phyloP scores from a whole-genome alignment of 2,329 filamentous ascomycete species.

The Periconia digitata region DNA sequence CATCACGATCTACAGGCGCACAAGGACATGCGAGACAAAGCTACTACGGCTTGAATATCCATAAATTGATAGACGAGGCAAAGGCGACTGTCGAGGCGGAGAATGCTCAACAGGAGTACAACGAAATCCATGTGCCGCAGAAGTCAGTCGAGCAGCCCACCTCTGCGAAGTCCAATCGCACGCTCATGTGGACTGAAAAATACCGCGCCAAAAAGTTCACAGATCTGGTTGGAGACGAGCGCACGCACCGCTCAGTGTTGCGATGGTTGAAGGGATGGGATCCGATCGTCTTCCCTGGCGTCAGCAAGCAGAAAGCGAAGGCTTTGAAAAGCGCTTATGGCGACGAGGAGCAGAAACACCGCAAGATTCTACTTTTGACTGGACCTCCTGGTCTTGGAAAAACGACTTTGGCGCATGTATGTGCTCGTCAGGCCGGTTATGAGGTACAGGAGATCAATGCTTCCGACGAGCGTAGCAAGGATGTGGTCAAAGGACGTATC shows the following conservation, averaged over 20 bases:
- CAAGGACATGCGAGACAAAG: constrained; percentile 69
- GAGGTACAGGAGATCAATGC: constrained; percentile 98
- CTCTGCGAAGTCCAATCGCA: constrained; percentile 38
- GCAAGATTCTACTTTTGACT: constrained; percentile 86
- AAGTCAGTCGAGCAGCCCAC: constrained; percentile 43
- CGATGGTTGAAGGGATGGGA: constrained; percentile 97
- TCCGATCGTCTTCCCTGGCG: constrained; percentile 82
- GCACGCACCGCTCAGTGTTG: constrained; percentile 86
- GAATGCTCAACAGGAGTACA: constrained; percentile 24
- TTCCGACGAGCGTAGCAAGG: constrained; percentile 86
- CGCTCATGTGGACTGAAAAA: constrained; percentile 92
- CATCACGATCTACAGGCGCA: constrained; percentile 64
- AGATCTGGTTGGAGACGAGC: constrained; percentile 90
- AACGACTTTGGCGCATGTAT: constrained; percentile 94
- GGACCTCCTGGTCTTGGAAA: constrained; percentile 94
- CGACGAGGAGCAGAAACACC: constrained; percentile 74
- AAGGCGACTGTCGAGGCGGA: constrained; percentile 58
- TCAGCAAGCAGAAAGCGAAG: constrained; percentile 60
- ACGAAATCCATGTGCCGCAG: constrained; percentile 27
- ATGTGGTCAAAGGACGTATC: constrained; percentile 89
- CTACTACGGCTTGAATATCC: constrained; percentile 93
- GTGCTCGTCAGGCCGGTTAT: constrained; percentile 91
- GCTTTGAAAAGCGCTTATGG: constrained; percentile 49
- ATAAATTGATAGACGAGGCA: constrained; percentile 74
- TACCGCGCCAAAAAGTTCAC: constrained; percentile 91